These are phyloP conservation scores for Entomortierella beljakovae DNA, from an alignment of 192 early-diverging fungal species.

Conservation along the genomic window DNA sequence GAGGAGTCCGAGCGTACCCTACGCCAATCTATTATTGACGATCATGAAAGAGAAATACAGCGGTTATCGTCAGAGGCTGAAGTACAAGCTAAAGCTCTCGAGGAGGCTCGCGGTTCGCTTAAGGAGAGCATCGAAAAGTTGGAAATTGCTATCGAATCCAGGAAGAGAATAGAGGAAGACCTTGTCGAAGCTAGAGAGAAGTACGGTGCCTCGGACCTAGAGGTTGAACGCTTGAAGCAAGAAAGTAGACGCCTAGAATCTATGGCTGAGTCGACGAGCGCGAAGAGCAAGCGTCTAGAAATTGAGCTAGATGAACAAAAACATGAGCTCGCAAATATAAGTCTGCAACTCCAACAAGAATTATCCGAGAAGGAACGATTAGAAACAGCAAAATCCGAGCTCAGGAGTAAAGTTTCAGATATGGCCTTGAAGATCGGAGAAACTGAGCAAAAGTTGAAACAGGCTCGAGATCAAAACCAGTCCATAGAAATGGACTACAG, in stretches of 20 bases:
- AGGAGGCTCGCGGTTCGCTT: conserved; percentile 9
- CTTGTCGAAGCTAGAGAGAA: conserved; percentile 7
- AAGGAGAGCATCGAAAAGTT: conserved; percentile 5
- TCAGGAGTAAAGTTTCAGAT: conserved; percentile 29
- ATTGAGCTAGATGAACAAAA: conserved; percentile 18
- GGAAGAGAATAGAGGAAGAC: conserved; percentile 15
- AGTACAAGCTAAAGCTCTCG: conserved; percentile 10
- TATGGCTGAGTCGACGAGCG: neutral
- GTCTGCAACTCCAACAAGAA: conserved; percentile 27
- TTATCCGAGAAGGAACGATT: conserved; percentile 32
- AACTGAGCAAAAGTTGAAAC: conserved; percentile 41
- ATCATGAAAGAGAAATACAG: conserved; percentile 17
- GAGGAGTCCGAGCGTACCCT: neutral
- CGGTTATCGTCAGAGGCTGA: conserved; percentile 10
- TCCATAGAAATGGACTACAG: conserved; percentile 31
- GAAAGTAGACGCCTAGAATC: conserved; percentile 15
- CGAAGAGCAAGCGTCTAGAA: conserved; percentile 9
- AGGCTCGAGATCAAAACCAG: conserved; percentile 18
- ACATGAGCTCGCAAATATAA: conserved; percentile 7
- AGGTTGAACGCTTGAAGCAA: neutral
- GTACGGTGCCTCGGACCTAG: conserved; percentile 3
- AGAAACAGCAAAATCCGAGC: conserved; percentile 22
- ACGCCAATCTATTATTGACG: conserved; percentile 17
- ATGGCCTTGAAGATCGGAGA: conserved; percentile 37
- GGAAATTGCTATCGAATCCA: conserved; percentile 12